These are phyloP conservation scores for Boletus barrowsii DNA, from an alignment of 768 basidiomycete species.

Conservation along the genomic window DNA sequence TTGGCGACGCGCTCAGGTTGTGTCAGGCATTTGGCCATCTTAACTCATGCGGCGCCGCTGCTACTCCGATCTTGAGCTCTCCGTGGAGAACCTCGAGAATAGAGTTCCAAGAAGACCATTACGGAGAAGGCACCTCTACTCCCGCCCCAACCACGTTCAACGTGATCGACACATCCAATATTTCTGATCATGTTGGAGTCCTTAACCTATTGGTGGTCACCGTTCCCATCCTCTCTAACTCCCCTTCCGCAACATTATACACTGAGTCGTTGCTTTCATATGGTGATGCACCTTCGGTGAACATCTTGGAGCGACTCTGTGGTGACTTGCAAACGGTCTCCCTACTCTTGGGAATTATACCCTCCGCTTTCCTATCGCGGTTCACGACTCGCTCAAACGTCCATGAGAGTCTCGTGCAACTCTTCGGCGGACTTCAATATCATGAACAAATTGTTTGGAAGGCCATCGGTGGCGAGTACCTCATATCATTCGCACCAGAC, in stretches of 20 bases:
- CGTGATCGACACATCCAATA: conserved; percentile 34
- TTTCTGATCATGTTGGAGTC: conserved; percentile 30
- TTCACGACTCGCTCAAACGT: conserved; percentile 31
- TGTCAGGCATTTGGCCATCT: conserved; percentile 24
- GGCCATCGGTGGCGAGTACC: conserved; percentile 1
- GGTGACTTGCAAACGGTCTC: conserved; percentile 29
- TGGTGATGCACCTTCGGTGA: conserved; percentile 5
- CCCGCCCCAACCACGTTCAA: conserved; percentile 30
- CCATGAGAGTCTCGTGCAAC: conserved; percentile 17
- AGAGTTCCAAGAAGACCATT: conserved; percentile 20
- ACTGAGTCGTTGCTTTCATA: conserved; percentile 26
- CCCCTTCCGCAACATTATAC: conserved; percentile 26
- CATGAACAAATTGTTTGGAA: conserved; percentile 29
- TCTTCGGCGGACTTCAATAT: conserved; percentile 5
- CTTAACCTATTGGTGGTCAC: conserved; percentile 25
- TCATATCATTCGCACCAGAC: conserved; percentile 20
- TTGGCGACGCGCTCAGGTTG: conserved; percentile 28
- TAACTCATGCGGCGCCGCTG: conserved; percentile 1
- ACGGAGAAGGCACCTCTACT: conserved; percentile 8
- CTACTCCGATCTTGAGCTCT: conserved; percentile 19
- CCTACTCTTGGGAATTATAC: conserved; percentile 27
- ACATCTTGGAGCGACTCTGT: conserved; percentile 24
- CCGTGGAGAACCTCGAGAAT: conserved; percentile 27
- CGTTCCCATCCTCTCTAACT: conserved; percentile 22
- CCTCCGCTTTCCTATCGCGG: conserved; percentile 23